Evolutionary conservation across 352 stramenopile genomes (phyloP).

Genomic region (Elongisporangium undulatum): DNA sequence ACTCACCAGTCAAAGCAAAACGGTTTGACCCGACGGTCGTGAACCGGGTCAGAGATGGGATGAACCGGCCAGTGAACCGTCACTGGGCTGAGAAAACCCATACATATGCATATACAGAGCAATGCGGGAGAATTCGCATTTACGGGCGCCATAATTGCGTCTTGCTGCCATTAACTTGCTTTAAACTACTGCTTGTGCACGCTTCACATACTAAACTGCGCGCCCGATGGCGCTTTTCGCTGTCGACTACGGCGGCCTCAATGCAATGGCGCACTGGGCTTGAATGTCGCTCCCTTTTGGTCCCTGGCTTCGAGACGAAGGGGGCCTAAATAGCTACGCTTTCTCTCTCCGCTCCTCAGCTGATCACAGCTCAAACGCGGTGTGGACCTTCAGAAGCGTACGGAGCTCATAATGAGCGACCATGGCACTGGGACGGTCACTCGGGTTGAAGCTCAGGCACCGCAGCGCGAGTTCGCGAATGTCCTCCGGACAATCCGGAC

Average conservation of each 20-base stretch:
- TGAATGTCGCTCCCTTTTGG: background rate
- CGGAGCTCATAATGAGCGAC: slow-evolving; percentile 74
- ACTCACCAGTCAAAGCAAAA: background rate
- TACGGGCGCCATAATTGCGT: background rate
- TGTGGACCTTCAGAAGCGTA: slow-evolving; percentile 63
- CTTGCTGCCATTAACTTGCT: background rate
- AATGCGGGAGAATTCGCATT: no score
- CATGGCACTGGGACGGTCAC: slow-evolving; percentile 62
- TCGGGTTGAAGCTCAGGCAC: slow-evolving; percentile 63
- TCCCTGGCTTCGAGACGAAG: background rate
- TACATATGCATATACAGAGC: background rate
- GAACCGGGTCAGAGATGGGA: background rate
- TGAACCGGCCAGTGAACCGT: background rate
- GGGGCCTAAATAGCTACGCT: slow-evolving; percentile 1
- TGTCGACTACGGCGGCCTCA: background rate
- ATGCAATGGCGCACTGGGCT: background rate
- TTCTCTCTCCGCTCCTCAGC: background rate
- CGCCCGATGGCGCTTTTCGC: background rate
- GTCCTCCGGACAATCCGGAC: slow-evolving; percentile 54
- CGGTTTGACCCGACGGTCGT: background rate
- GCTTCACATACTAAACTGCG: background rate
- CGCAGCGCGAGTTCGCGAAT: slow-evolving; percentile 52
- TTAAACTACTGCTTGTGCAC: background rate
- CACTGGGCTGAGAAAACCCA: background rate
- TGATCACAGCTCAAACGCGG: slow-evolving; percentile 40